phyloP scores from a whole-genome alignment of 495 filamentous ascomycete species.

The Talaromyces liani region DNA sequence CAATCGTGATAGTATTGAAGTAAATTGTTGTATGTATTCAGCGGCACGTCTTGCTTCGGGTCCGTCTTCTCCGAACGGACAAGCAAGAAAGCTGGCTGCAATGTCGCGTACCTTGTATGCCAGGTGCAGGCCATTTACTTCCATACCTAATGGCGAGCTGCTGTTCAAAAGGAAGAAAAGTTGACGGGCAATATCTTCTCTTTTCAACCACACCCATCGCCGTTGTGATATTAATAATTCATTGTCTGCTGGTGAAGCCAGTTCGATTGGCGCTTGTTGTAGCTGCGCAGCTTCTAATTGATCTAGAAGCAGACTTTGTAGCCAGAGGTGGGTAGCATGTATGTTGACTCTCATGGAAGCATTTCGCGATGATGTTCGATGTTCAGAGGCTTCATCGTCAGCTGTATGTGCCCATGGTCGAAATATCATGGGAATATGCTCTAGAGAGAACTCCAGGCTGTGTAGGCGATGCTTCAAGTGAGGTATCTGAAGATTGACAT shows the following conservation, averaged over 20 bases:
- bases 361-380: constrained; percentile 6
- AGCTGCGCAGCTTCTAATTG: constrained; percentile 14
- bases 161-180: constrained; percentile 15
- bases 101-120: constrained; percentile 20
- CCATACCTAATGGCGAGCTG: constrained; percentile 10
- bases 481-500: constrained; percentile 8
- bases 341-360: constrained; percentile 17
- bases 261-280: constrained; percentile 3
- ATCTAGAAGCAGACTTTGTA: constrained; percentile 18
- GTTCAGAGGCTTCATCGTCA: not conserved
- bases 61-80: constrained; percentile 15
- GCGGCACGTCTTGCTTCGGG: constrained; percentile 13
- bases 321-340: constrained; percentile 20
- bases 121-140: constrained; percentile 17
- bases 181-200: constrained; percentile 11
- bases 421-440: constrained; percentile 8
- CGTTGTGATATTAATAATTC: not conserved
- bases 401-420: constrained; percentile 7
- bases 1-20: constrained; percentile 15
- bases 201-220: not conserved
- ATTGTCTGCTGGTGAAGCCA: not conserved
- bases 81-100: constrained; percentile 15
- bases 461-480: constrained; percentile 11
- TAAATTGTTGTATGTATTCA: constrained; percentile 15
- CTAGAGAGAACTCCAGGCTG: constrained; percentile 7